Percentiles rank a stretch among this genome's conserved stretches.
phyloP scores from a whole-genome alignment of 768 basidiomycete genomes.

The Rhodotorula toruloides region DNA sequence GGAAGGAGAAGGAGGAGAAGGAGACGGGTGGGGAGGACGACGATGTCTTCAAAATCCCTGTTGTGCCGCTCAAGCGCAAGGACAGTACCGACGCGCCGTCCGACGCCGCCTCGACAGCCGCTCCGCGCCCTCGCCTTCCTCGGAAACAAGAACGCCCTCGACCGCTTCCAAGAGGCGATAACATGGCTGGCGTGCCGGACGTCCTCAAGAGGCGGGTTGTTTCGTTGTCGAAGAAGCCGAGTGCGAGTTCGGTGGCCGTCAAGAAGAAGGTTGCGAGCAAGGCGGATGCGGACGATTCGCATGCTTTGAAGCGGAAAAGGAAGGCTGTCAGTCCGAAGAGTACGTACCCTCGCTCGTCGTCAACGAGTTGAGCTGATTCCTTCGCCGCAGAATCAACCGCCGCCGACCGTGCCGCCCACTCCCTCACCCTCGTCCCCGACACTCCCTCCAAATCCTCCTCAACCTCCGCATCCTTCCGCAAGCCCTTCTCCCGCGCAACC shows the following conservation, averaged over 20 bases:
- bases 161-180: constrained; percentile 20
- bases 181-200: neutral
- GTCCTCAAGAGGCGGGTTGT: constrained; percentile 28
- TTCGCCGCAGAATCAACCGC: constrained; percentile 6
- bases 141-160: constrained; percentile 35
- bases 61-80: neutral
- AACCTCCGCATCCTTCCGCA: neutral
- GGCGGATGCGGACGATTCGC: neutral
- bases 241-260: neutral
- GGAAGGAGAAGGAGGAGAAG: neutral
- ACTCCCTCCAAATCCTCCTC: constrained; percentile 15
- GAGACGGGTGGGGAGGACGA: neutral
- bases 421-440: constrained; percentile 34
- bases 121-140: neutral
- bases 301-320: constrained; percentile 21
- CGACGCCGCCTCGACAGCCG: too few species aligned
- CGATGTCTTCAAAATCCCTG: constrained; percentile 34
- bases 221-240: constrained; percentile 10
- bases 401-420: neutral
- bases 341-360: neutral
- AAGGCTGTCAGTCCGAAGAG: constrained; percentile 30
- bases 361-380: neutral
- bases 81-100: neutral
- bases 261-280: constrained; percentile 10
- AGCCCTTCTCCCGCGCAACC: constrained; percentile 21